Base-by-base conservation (phyloP, 768 basidiomycete species). In the Dacryopinax primogenitus region DNA sequence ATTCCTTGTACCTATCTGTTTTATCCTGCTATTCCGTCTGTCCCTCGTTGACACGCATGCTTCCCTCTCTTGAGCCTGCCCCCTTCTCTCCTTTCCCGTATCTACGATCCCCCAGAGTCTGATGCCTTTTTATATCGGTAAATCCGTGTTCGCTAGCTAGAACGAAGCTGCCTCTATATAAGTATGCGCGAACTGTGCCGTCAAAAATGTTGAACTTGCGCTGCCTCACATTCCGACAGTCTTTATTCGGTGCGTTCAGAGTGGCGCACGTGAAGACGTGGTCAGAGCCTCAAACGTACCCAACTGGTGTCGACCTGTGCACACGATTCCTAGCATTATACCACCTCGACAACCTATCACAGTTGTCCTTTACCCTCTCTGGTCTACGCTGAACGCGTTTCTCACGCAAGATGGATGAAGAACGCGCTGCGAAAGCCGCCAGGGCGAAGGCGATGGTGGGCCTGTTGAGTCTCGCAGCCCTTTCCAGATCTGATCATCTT, bases 361-460 rank as follows among this genome's bases (percentile, higher is more conserved):
- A 3, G 51, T 30, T 21, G 3, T 30, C 11, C 30, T 28, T 28
- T 21, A 23, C 18, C 30, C 7, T 18, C 51, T 58, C 13, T 28
- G 13, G 9, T 4, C 30, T 15, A 3, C 30, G 26, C 3, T 3
- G 51, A 39, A 58, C 51, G 51, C 51, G 51, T 58, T 6, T 63
- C 12, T 34, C 34, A 32, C n/a, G 62, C 30, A 33, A 41, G 34
- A 58, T 58, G 70, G 84, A 85, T 66, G 69, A 64, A 18, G 90
- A 92, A 67, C 83, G 90, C 67, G 87, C 88, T 63, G 84, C 83
- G 16, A 90, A 87, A 75, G 83, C 90, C 64, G 90, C 90, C 1
- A 83, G 90, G 67, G 90, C 87, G 64, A 89, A 87, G 74, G 89
- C 87, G 62, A 72, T 92, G 83, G 90, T 91, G 73, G 66, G 81